These are phyloP conservation scores for Mrakia hoshinonis DNA, from an alignment of 768 basidiomycete genomes.

Conservation along the genomic window DNA sequence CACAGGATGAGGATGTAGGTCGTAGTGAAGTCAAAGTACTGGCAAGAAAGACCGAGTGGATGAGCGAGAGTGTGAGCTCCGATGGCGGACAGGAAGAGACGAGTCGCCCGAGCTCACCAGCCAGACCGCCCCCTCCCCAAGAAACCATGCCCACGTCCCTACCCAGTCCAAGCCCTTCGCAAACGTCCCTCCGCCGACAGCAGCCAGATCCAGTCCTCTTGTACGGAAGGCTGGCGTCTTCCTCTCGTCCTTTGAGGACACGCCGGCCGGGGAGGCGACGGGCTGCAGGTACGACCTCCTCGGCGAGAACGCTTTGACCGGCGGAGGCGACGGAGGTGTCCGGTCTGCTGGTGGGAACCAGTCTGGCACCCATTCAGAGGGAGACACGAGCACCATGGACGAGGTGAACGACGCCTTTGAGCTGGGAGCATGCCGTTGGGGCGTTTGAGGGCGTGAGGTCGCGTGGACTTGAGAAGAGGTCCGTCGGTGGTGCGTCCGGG, in stretches of 20 bases:
- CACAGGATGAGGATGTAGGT: not conserved
- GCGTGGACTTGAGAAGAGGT: too few relatives aligned
- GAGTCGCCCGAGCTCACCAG: not conserved
- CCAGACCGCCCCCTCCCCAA: not conserved
- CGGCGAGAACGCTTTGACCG: not conserved
- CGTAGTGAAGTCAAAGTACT: constrained; percentile 3
- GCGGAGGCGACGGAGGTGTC: not conserved
- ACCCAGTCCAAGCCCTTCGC: not conserved
- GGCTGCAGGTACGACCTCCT: not conserved
- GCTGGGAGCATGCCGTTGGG: not conserved
- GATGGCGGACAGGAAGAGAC: not conserved
- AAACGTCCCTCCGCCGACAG: not conserved
- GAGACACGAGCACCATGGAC: not conserved
- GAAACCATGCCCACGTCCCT: not conserved
- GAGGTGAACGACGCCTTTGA: not conserved
- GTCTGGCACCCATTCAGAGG: not conserved
- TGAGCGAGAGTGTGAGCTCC: not conserved
- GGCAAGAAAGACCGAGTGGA: not conserved
- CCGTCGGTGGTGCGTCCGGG: too few relatives aligned
- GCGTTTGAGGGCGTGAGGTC: too few relatives aligned
- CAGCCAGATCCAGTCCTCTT: not conserved
- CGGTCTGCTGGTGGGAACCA: not conserved
- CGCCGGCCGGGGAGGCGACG: not conserved
- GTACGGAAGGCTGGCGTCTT: not conserved
- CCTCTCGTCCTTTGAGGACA: not conserved